Evolutionary conservation across 139 green algal genomes (phyloP).

Genomic region (Chlorella sp.): DNA sequence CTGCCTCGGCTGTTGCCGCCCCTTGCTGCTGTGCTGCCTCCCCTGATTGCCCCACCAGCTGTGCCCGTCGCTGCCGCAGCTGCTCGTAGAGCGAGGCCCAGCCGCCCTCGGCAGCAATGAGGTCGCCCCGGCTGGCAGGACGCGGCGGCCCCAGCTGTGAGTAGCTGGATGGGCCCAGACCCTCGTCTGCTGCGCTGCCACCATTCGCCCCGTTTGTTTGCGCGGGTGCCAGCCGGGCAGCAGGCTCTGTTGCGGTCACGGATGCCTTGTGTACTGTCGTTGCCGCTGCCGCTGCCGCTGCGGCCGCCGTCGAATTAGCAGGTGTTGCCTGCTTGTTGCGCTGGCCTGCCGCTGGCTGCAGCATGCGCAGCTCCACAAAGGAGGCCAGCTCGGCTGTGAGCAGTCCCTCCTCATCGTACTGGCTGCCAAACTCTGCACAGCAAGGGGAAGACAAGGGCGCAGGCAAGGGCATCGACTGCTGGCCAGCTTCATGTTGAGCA

Average conservation of each 20-base stretch:
- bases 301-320: neutral
- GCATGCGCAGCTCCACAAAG: conserved; percentile 41
- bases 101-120: conserved; percentile 13
- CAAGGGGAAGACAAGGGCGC: neutral
- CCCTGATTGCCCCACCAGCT: conserved; percentile 24
- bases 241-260: neutral
- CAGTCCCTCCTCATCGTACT: conserved; percentile 43
- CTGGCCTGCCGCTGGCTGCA: neutral
- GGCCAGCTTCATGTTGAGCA: no score
- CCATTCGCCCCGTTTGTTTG: neutral
- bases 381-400: conserved; percentile 28
- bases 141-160: conserved; percentile 35
- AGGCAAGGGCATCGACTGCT: neutral
- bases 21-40: neutral
- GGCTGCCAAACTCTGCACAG: conserved; percentile 19
- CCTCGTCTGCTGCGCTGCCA: neutral
- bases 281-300: neutral
- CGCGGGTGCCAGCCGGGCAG: neutral
- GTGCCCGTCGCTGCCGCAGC: conserved; percentile 31
- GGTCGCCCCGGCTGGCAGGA: neutral
- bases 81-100: conserved; percentile 38
- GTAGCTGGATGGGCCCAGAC: conserved; percentile 27
- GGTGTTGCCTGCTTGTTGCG: neutral
- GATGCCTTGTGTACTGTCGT: no score
- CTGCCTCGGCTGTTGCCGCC: neutral